Percentiles rank a stretch among this genome's conserved stretches.
Conservation (phyloP, 352 stramenopile species). For the Pythium myriotylum region DNA sequence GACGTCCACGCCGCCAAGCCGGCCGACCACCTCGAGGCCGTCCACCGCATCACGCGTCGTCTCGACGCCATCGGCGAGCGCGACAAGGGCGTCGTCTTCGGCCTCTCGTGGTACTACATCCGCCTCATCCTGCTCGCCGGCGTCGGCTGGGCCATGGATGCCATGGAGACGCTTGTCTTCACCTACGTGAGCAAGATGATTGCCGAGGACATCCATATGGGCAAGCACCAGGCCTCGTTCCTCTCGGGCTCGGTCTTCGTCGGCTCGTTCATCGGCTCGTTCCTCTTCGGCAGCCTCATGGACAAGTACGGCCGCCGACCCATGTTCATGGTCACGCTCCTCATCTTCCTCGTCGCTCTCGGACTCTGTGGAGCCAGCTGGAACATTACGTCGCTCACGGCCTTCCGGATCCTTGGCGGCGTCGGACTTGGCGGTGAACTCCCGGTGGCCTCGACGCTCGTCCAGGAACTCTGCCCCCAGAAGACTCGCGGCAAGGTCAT, state of each 20-base stretch:
- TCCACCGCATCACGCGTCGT: conserved; percentile 65
- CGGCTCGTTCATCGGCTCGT: conserved; percentile 63
- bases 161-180: conserved; percentile 78
- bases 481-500: conserved; percentile 67
- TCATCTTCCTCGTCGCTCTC: conserved; percentile 60
- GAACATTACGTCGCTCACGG: conserved; percentile 56
- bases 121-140: conserved; percentile 65
- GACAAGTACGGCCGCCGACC: conserved; percentile 66
- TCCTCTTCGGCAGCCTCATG: conserved; percentile 56
- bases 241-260: conserved; percentile 58
- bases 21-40: conserved; percentile 44
- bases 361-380: conserved; percentile 49
- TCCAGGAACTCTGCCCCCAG: conserved; percentile 63
- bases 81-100: conserved; percentile 44
- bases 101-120: conserved; percentile 75
- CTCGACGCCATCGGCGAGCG: conserved; percentile 69
- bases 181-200: conserved; percentile 54
- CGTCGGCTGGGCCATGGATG: conserved; percentile 74
- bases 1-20: conserved; percentile 12
- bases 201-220: conserved; percentile 45
- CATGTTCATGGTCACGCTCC: conserved; percentile 71
- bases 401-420: conserved; percentile 62
- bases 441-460: conserved; percentile 54
- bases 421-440: conserved; percentile 68
- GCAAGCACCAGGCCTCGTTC: conserved; percentile 40